phyloP scores from a whole-genome alignment of 768 basidiomycete genomes.

The Grammothele lineata region DNA sequence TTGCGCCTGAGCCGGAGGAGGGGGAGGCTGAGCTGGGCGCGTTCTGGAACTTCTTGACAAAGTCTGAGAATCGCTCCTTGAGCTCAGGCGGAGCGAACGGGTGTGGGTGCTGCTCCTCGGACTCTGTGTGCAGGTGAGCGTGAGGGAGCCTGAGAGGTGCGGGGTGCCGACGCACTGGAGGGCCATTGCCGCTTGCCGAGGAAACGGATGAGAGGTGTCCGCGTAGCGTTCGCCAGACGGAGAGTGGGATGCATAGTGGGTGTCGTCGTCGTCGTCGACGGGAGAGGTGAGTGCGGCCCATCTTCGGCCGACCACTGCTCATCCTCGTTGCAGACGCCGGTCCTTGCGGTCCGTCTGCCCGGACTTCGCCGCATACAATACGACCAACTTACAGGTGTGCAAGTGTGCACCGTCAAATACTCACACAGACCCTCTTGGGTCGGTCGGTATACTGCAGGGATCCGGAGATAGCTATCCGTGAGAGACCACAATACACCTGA shows the following conservation, averaged over 20 bases:
- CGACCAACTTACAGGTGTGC: no score
- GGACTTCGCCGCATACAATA: no score
- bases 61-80: slow-evolving; percentile 25
- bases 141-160: not conserved
- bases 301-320: no score
- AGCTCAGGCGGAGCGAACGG: slow-evolving; percentile 25
- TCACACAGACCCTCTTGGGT: no score
- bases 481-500: no score
- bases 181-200: slow-evolving; percentile 27
- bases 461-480: no score
- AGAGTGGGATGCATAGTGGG: slow-evolving; percentile 25
- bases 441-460: no score
- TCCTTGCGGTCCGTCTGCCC: no score
- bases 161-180: slow-evolving; percentile 13
- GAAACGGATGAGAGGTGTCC: slow-evolving; percentile 27
- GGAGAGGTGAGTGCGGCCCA: slow-evolving; percentile 1
- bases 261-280: slow-evolving; percentile 15
- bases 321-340: no score
- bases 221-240: slow-evolving; percentile 18
- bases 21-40: not conserved
- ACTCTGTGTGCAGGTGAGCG: slow-evolving; percentile 13
- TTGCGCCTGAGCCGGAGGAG: not conserved
- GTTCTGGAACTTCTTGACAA: slow-evolving; percentile 24
- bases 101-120: slow-evolving; percentile 26
- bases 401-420: no score